These are phyloP conservation scores for Nyctanthes arbortristis DNA, from an alignment of 257 asterid species.

Conservation along the genomic window DNA sequence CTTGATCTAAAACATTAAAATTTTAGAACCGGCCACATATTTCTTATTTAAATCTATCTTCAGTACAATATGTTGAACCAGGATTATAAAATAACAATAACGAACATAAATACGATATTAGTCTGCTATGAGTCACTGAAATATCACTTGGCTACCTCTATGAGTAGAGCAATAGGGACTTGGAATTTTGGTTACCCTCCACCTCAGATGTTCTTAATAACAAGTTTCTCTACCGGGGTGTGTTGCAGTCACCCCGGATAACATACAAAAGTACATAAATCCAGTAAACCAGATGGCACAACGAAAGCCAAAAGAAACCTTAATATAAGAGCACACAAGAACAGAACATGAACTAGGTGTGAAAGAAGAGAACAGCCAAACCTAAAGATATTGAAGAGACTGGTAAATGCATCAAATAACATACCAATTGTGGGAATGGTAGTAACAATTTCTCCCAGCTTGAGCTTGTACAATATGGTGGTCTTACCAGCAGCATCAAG, in stretches of 20 bases:
- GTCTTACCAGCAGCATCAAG: conserved; percentile 47
- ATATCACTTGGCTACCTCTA: background rate
- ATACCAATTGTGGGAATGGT: conserved; percentile 41
- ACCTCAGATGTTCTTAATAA: background rate
- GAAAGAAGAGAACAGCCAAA: background rate
- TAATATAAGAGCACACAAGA: background rate
- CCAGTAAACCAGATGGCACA: background rate
- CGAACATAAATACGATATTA: background rate
- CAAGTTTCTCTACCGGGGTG: background rate
- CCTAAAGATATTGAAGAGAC: background rate
- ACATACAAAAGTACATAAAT: background rate
- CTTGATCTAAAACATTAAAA: too few relatives aligned
- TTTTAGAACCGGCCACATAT: too few relatives aligned
- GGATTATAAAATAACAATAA: background rate
- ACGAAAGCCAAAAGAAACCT: background rate
- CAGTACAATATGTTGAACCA: background rate
- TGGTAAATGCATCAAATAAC: conserved; percentile 3
- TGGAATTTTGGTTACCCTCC: background rate
- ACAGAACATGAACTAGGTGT: background rate
- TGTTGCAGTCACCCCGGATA: background rate
- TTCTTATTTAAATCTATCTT: too few relatives aligned
- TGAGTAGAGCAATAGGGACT: background rate
- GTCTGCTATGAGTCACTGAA: background rate
- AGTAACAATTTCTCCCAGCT: conserved; percentile 40
- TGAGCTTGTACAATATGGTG: conserved; percentile 42